A percentile compares a stretch with the other conserved stretches of the same genome.
Conservation (phyloP, 768 basidiomycete species). For the Mrakia hoshinonis region DNA sequence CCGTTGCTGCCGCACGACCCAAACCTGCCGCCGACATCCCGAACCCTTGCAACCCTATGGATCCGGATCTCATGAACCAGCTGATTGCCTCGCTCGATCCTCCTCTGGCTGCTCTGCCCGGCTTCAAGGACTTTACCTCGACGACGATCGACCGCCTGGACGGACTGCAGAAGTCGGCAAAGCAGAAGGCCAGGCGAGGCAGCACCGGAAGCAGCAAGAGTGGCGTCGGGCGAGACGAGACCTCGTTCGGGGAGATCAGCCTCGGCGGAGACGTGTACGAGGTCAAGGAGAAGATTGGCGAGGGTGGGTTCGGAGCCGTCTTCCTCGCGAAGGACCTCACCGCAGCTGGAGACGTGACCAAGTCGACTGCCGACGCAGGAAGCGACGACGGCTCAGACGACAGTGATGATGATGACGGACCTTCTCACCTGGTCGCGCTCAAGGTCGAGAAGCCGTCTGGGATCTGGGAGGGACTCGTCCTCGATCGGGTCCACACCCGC, state of each 20-base stretch:
- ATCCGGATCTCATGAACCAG: constrained; percentile 32
- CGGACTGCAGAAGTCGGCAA: constrained; percentile 63
- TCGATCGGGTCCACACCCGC: constrained; percentile 63
- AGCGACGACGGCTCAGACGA: constrained; percentile 43
- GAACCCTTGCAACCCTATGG: constrained; percentile 66
- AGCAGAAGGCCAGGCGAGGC: constrained; percentile 38
- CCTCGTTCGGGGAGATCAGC: constrained; percentile 47
- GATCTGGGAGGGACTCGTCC: constrained; percentile 84
- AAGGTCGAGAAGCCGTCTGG: constrained; percentile 85
- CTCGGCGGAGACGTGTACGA: constrained; percentile 60
- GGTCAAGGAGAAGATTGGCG: constrained; percentile 80
- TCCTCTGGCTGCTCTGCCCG: constrained; percentile 44
- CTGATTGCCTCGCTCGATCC: constrained; percentile 31
- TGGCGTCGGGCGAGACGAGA: constrained; percentile 28
- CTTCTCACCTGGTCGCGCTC: constrained; percentile 61
- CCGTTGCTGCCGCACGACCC: constrained; percentile 4
- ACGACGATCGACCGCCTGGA: constrained; percentile 51
- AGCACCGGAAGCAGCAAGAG: constrained; percentile 28
- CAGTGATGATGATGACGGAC: constrained; percentile 50
- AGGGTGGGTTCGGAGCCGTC: constrained; percentile 95
- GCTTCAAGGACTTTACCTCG: constrained; percentile 39
- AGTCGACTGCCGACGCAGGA: background rate
- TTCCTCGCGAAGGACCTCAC: constrained; percentile 58
- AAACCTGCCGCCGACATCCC: constrained; percentile 41
- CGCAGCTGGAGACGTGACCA: constrained; percentile 32